phyloP scores from a whole-genome alignment of 2,329 filamentous ascomycete genomes.

The Alternaria gansuensis region DNA sequence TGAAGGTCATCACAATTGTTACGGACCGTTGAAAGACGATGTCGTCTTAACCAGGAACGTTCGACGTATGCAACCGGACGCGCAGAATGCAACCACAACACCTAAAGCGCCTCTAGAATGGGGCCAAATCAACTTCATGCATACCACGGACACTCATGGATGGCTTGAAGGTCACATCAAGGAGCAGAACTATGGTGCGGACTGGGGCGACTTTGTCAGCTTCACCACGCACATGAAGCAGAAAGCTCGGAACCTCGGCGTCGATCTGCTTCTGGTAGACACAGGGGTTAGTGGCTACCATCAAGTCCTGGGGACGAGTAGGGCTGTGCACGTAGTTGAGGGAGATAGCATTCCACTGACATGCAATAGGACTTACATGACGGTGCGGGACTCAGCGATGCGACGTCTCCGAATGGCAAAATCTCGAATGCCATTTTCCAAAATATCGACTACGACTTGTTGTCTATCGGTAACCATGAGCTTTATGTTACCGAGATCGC shows the following conservation, averaged over 20 bases:
- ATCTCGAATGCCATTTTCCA: conserved; percentile 64
- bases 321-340: conserved; percentile 5
- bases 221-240: conserved; percentile 69
- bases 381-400: conserved; percentile 69
- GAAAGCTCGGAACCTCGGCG: conserved; percentile 64
- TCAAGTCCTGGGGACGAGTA: conserved; percentile 4
- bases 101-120: conserved; percentile 62
- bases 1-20: conserved; percentile 50
- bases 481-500: conserved; percentile 70
- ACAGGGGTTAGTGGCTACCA: conserved; percentile 57
- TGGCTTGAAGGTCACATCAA: conserved; percentile 70
- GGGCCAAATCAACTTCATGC: conserved; percentile 73
- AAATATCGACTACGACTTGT: conserved; percentile 63
- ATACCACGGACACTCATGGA: conserved; percentile 69
- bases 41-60: conserved; percentile 55
- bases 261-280: conserved; percentile 69
- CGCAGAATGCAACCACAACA: conserved; percentile 50
- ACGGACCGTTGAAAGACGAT: conserved; percentile 52
- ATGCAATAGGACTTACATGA: conserved; percentile 67
- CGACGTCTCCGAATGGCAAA: conserved; percentile 65
- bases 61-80: conserved; percentile 57
- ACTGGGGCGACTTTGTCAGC: conserved; percentile 72
- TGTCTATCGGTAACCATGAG: conserved; percentile 70
- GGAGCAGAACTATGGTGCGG: conserved; percentile 70
- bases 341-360: conserved; percentile 7